Base-by-base conservation (phyloP, 306 rosid species). In the Lathyrus tuberosus region DNA sequence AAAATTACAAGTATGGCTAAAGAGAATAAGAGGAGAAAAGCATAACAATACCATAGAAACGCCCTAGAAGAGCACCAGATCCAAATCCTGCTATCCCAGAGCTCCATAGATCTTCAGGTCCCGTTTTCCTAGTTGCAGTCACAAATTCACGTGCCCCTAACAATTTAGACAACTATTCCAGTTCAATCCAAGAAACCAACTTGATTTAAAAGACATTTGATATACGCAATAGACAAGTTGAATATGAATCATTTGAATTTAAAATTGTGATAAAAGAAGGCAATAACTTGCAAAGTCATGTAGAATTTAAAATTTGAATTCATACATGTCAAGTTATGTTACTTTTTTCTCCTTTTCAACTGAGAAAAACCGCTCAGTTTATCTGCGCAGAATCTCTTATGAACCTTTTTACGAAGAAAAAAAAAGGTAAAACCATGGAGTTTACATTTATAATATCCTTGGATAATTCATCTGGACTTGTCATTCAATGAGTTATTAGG, bases 51-150 rank as follows among this genome's bases (percentile, higher is more conserved):
- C 99, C 95, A 76, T 94, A 91, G 42, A 94, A 79, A 60, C 95
- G 99, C 33, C 99, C 99, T 10, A 91, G 91, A 77, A 94, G 59
- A 70, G 92, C 91, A 80, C 99, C 99, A 20, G 86, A 86, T 38
- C 93, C 96, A 65, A 91, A 83, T 53, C 97, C 99, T 0, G 97
- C 99, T 52, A 86, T 70, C 12, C 82, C 91, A 49, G 96, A 91
- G 82, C 83, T 89, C 69, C 80, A 64, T 40, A 88, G 80, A 73
- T 94, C 97, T 62, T 86, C 88, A 16, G 86, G 87, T 67, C 88
- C 92, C 31, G 96, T 86, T 79, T 87, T 84, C 68, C 96, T 86
- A 42, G 84, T 79, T 59, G 81, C 83, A 69, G 63, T 73, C 22
- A 87, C 96, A 67, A 78, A 86, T 60, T 91, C 96, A 49, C 95